Evolutionary conservation across 2,329 filamentous ascomycete genomes (phyloP), one percentile per base, ranked within the genome.

Genomic region (Dryadomyces quercus-mongolicae): DNA sequence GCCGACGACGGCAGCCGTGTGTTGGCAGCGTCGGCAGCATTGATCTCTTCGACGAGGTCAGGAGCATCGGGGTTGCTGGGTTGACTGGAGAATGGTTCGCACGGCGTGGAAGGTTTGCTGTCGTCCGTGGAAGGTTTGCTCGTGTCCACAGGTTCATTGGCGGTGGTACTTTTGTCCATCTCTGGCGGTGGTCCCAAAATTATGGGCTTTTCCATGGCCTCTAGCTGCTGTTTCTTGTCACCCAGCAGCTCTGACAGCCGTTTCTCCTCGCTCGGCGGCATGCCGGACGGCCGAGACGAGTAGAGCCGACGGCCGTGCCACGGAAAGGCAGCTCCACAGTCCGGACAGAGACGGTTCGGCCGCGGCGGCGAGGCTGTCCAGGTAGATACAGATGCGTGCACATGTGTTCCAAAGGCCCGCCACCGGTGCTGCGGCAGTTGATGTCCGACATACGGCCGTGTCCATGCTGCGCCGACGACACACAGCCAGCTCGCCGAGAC

Each of bases 1-100:
- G 66, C 63, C 56, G 68, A 62, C n/a, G 74, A 77, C 51, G 74
- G 74, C 49, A 76, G 72, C 21, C 15, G 6, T 2, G 50, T 16
- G 12, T 55, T 36, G 36, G 45, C 36, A 15, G 10, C 25, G 34
- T 2, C 21, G 20, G 36, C 36, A 12, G 36, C 36, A 16, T 12
- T 16, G 15, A 40, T 40, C 18, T 34, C 16, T 13, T 38, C 10
- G n/a, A n/a, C 34, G 8, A 25, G 25, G 21, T n/a, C 25, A 31
- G 25, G 25, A 8, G 36, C 36, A 12, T 12, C 36, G 15, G 36
- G 36, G 36, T 12, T 12, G 36, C 34, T 13, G 34, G 34, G 7
- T 7, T 38, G 7, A 7, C 34, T 13, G 34, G 34, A 13, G 34
- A 7, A 38, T 7, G 34, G 7, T 38, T 38, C 34, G 34, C 7